Conservation (phyloP, 176 grass and related monocot genomes). For the Bothriochloa decipiens region DNA sequence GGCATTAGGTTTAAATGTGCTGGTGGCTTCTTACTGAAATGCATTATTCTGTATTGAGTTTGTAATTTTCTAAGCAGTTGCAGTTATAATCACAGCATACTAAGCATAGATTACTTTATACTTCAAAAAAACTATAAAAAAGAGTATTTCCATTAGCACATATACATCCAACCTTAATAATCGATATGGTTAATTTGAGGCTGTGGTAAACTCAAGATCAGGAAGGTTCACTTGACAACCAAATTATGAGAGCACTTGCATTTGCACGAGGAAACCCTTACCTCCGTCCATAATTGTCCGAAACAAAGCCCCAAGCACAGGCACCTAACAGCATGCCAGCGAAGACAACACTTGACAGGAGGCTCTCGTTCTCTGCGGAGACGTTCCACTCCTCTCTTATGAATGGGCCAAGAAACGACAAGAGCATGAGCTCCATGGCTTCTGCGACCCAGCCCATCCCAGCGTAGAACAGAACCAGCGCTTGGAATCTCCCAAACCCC, state of each 20-base stretch:
- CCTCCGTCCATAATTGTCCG: constrained; percentile 84
- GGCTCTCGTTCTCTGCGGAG: constrained; percentile 59
- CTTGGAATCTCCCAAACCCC: constrained; percentile 89
- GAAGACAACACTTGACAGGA: constrained; percentile 86
- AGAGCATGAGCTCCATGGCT: constrained; percentile 85
- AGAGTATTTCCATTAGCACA: background rate
- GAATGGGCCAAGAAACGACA: constrained; percentile 83
- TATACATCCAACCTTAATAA: constrained; percentile 7
- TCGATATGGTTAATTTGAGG: background rate
- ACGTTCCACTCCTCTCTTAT: constrained; percentile 67
- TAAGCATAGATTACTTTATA: background rate
- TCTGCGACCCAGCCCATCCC: constrained; percentile 82
- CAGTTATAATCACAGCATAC: background rate
- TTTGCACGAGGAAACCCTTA: background rate
- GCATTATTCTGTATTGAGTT: constrained; percentile 12
- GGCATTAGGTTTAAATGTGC: background rate
- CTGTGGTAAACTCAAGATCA: background rate
- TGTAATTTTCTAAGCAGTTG: background rate
- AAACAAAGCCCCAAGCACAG: constrained; percentile 76
- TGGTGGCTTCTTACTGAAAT: background rate
- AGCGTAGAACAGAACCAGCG: constrained; percentile 70
- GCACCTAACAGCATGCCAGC: constrained; percentile 81
- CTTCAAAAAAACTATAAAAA: background rate
- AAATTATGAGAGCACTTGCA: background rate
- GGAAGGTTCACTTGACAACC: background rate